A percentile compares a stretch with the other conserved stretches of the same genome.
phyloP scores from a whole-genome alignment of 805 yeast genomes.

The Metschnikowia henanensis region DNA sequence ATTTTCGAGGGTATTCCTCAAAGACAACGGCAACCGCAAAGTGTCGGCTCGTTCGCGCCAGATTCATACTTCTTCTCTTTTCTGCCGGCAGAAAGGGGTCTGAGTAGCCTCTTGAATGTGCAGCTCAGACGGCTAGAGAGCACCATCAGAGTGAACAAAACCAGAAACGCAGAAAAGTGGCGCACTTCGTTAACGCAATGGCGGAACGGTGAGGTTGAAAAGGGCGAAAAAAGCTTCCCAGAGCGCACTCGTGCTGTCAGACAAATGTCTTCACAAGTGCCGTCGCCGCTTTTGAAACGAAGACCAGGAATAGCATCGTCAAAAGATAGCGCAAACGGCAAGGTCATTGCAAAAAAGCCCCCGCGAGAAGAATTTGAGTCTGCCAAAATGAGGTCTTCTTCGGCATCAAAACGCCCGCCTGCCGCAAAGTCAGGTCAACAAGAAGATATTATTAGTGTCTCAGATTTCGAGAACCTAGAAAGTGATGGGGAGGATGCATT shows the following conservation, averaged over 20 bases:
- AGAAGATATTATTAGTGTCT: conserved; percentile 30
- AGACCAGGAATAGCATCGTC: background rate
- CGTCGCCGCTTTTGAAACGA: conserved; percentile 8
- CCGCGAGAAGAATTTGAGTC: too few species aligned
- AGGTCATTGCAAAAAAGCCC: background rate
- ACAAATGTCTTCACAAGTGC: conserved; percentile 3
- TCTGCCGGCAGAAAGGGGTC: conserved; percentile 16
- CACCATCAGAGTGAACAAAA: conserved; percentile 37
- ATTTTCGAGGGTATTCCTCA: conserved; percentile 42
- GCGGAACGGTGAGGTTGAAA: background rate
- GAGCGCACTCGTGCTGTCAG: background rate
- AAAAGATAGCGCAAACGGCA: background rate
- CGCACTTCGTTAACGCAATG: conserved; percentile 20
- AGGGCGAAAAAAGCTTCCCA: background rate
- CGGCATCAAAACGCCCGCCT: conserved; percentile 24
- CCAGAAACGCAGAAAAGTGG: conserved; percentile 36
- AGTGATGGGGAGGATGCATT: conserved; percentile 11
- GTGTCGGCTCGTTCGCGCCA: conserved; percentile 14
- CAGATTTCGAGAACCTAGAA: conserved; percentile 40
- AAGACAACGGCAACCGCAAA: conserved; percentile 19
- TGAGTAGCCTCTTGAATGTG: conserved; percentile 2
- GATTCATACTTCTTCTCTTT: conserved; percentile 34
- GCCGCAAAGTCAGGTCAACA: conserved; percentile 9
- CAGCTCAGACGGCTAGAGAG: conserved; percentile 26
- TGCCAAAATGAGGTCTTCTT: too few species aligned